A percentile compares a stretch with the other conserved stretches of the same genome.
Evolutionary conservation across 164 flowering plant species (phyloP).

Genomic region (Stephania yunnanensis): DNA sequence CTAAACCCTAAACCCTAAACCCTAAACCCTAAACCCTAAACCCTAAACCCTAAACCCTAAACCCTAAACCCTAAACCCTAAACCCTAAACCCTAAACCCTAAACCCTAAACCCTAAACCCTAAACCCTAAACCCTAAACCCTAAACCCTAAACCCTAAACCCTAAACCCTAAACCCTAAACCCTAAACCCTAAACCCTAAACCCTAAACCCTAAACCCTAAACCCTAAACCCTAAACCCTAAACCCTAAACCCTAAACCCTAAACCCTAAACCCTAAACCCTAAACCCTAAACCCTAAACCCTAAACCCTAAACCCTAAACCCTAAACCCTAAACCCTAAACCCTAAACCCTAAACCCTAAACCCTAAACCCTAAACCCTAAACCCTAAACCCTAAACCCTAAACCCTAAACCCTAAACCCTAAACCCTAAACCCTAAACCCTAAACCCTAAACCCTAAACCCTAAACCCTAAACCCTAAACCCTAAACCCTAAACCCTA

Average conservation of each 20-base stretch:
- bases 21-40: slow-evolving; percentile 21
- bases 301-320: slow-evolving; percentile 16
- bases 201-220: slow-evolving; percentile 9
- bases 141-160: slow-evolving; percentile 18
- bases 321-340: not conserved
- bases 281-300: slow-evolving; percentile 16
- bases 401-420: slow-evolving; percentile 23
- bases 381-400: slow-evolving; percentile 19
- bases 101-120: slow-evolving; percentile 17
- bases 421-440: slow-evolving; percentile 22
- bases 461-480: slow-evolving; percentile 17
- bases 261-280: slow-evolving; percentile 6
- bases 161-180: slow-evolving; percentile 19
- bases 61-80: slow-evolving; percentile 18
- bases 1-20: slow-evolving; percentile 21
- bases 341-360: not conserved
- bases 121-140: slow-evolving; percentile 18
- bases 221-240: slow-evolving; percentile 16
- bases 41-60: slow-evolving; percentile 20
- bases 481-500: slow-evolving; percentile 18
- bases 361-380: slow-evolving; percentile 9
- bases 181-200: slow-evolving; percentile 14
- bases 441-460: slow-evolving; percentile 22
- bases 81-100: slow-evolving; percentile 17
- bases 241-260: slow-evolving; percentile 16